Evolutionary conservation across 371 early-diverging fungal species (phyloP).

Genomic region (Mortierella sp.): DNA sequence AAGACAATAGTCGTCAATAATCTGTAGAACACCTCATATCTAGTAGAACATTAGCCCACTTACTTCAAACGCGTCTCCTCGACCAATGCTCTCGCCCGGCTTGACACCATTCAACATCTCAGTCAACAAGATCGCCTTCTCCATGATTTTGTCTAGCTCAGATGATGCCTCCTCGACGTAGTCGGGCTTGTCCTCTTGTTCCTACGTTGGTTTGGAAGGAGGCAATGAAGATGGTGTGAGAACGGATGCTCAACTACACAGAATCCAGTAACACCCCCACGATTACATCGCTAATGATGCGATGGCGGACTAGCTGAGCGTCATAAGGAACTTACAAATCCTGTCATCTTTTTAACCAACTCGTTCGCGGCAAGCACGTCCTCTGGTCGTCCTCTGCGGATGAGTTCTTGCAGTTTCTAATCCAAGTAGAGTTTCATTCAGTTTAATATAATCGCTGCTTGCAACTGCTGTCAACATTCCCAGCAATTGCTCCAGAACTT

Average conservation of each 20-base stretch:
- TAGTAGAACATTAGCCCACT: background rate
- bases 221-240: background rate
- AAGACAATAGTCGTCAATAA: background rate
- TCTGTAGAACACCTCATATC: background rate
- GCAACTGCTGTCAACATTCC: background rate
- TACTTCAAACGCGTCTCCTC: conserved; percentile 67
- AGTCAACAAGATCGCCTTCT: conserved; percentile 79
- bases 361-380: conserved; percentile 95
- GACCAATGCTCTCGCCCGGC: conserved; percentile 72
- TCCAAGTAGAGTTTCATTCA: background rate
- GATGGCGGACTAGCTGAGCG: no score
- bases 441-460: conserved; percentile 12
- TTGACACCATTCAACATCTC: conserved; percentile 79
- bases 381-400: conserved; percentile 91
- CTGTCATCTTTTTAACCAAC: conserved; percentile 96
- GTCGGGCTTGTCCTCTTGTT: conserved; percentile 79
- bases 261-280: no score
- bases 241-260: background rate
- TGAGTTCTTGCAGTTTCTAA: conserved; percentile 95
- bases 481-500: conserved; percentile 27
- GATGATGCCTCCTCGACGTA: conserved; percentile 84
- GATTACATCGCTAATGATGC: no score
- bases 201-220: conserved; percentile 54
- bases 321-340: conserved; percentile 74
- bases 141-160: conserved; percentile 85